These are phyloP conservation scores for Priceomyces medius DNA, from an alignment of 805 yeast species.

Conservation along the genomic window DNA sequence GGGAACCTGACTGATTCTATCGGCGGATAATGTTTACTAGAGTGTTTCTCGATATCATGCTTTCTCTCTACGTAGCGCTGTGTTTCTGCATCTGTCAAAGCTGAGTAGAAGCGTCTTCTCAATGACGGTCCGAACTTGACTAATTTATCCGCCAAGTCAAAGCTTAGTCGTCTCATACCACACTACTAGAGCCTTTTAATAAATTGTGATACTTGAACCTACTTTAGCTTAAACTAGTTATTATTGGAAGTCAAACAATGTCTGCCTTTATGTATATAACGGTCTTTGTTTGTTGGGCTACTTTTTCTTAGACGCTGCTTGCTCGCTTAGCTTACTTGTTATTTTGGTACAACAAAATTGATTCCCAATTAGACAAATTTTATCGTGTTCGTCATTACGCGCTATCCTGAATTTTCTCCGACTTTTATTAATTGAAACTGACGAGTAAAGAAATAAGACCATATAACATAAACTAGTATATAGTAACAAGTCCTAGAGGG, in stretches of 20 bases:
- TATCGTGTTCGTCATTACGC: background rate
- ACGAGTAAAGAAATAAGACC: background rate
- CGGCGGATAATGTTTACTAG: constrained; percentile 12
- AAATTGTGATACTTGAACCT: too few species aligned
- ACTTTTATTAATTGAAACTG: background rate
- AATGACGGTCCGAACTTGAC: background rate
- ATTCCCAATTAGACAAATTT: background rate
- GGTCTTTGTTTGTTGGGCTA: too few species aligned
- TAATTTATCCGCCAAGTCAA: background rate
- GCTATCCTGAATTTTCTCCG: background rate
- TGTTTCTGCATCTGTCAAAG: constrained; percentile 1
- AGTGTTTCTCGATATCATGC: constrained; percentile 3
- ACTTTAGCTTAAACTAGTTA: too few species aligned
- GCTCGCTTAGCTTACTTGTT: too few species aligned
- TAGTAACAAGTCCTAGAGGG: background rate
- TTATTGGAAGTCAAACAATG: too few species aligned
- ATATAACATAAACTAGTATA: background rate
- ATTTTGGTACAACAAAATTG: background rate
- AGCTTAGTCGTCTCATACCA: background rate
- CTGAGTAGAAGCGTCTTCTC: background rate
- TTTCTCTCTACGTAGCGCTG: constrained; percentile 9
- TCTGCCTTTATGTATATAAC: too few species aligned
- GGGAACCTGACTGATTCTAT: constrained; percentile 9
- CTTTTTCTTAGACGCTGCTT: too few species aligned
- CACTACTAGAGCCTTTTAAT: background rate